Conservation (phyloP, 2,329 filamentous ascomycete species). For the Acrocalymma vagum region DNA sequence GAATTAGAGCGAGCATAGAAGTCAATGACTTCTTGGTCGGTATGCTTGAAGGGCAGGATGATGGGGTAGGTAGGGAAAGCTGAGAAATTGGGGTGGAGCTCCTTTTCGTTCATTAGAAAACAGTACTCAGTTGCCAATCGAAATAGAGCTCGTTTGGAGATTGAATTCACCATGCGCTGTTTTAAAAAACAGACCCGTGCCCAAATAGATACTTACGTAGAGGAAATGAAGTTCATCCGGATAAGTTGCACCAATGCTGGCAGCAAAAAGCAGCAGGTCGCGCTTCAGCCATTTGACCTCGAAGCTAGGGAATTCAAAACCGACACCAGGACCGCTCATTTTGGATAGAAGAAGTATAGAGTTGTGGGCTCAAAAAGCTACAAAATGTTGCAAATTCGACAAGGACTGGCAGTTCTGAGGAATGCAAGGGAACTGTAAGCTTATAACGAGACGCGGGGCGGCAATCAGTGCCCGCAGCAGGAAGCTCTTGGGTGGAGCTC, state of each 20-base stretch:
- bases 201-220: slow-evolving; percentile 68
- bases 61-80: slow-evolving; percentile 91
- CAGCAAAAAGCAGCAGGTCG: slow-evolving; percentile 88
- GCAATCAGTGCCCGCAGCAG: slow-evolving; percentile 26
- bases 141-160: too few species aligned
- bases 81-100: slow-evolving; percentile 85
- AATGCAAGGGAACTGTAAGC: slow-evolving; percentile 12
- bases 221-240: slow-evolving; percentile 92
- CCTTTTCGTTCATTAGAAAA: slow-evolving; percentile 65
- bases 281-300: slow-evolving; percentile 87
- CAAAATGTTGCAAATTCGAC: background rate
- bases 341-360: too few species aligned
- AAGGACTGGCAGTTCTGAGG: background rate
- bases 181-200: too few species aligned
- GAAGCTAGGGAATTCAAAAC: slow-evolving; percentile 80
- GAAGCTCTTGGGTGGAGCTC: slow-evolving; percentile 34
- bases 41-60: slow-evolving; percentile 84
- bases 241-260: slow-evolving; percentile 80
- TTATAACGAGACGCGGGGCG: slow-evolving; percentile 33
- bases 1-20: slow-evolving; percentile 78
- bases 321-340: slow-evolving; percentile 63
- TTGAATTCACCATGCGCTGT: too few species aligned
- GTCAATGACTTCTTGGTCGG: slow-evolving; percentile 78
- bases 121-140: too few species aligned
- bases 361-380: slow-evolving; percentile 2